Evolutionary conservation across 1,284 basidiomycete genomes (phyloP), one percentile per base, ranked within the genome.

Genomic region (Ganoderma lingzhi): DNA sequence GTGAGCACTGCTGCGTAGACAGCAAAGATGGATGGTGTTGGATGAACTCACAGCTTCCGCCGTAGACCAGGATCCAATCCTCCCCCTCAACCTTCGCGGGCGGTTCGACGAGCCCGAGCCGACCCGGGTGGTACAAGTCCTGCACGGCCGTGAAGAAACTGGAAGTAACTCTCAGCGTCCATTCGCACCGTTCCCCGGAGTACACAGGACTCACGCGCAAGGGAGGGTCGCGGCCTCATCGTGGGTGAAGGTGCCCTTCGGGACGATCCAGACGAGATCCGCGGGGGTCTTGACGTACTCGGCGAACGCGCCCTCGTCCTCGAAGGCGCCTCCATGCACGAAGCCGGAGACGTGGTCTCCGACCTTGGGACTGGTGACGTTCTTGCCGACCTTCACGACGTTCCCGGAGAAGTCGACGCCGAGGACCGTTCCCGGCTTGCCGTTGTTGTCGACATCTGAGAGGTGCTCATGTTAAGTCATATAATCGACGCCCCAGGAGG

Each of bases 191-290:
- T 48, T 45, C 39, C 28, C 48, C 10, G 28, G 9, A 51, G 23
- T 8, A 28, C 56, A 19, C 19, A n/a, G 44, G 9, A 78, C 77
- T 69, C 72, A 84, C 65, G 77, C 80, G 60, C 81, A 76, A 15
- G 81, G 81, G 55, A 82, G 78, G 0, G 82, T 80, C 4, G 82
- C 82, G 0, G 85, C 85, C 62, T 84, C 76, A 30, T 82, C 81
- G 58, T 78, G 72, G 10, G 70, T 74, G 35, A 79, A 6, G 15
- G 76, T 76, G n/a, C 67, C 75, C 17, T 72, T 67, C 4, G 83
- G 82, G 0, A 82, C 76, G 39, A 76, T 72, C 79, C 80, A 82
- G 2, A 78, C 76, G 2, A 82, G 74, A 14, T 79, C 74, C 0
- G 76, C 78, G 28, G 77, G 72, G 2, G 75, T 76, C 70, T 79